phyloP scores from a whole-genome alignment of 1,139 yeast species.

The Casaregolazyma suthepensis region DNA sequence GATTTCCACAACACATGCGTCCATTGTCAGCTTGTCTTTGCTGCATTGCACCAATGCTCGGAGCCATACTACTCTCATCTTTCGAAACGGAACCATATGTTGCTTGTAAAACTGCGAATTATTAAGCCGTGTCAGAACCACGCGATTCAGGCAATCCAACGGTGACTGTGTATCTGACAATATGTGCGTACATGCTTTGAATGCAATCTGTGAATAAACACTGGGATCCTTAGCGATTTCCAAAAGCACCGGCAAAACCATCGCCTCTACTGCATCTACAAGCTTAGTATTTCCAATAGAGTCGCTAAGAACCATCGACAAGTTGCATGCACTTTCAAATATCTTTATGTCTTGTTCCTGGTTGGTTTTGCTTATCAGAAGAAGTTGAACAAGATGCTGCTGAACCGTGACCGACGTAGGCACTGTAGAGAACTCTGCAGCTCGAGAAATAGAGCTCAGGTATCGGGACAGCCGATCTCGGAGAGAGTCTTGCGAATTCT shows the following conservation, averaged over 20 bases:
- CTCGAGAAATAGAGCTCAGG: background rate
- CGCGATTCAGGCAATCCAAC: conserved; percentile 2
- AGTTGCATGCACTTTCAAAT: background rate
- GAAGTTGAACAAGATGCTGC: background rate
- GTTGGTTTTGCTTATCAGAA: background rate
- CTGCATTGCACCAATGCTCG: conserved; percentile 8
- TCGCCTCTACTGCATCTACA: conserved; percentile 3
- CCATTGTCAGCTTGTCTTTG: background rate
- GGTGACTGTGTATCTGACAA: conserved; percentile 10
- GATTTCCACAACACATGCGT: conserved; percentile 15
- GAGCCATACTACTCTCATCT: conserved; percentile 17
- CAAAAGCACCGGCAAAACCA: conserved; percentile 12
- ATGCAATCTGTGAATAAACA: conserved; percentile 16
- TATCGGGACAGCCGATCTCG: background rate
- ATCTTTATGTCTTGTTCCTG: background rate
- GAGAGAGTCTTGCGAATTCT: background rate
- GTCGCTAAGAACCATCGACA: background rate
- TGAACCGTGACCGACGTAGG: background rate
- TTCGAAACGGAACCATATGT: conserved; percentile 12
- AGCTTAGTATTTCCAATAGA: background rate
- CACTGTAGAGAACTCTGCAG: background rate
- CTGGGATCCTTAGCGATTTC: conserved; percentile 8
- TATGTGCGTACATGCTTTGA: conserved; percentile 15
- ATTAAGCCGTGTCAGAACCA: conserved; percentile 8
- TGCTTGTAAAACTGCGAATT: conserved; percentile 10